phyloP scores from a whole-genome alignment of 495 filamentous ascomycete genomes.

The Penicillium tannophilum region DNA sequence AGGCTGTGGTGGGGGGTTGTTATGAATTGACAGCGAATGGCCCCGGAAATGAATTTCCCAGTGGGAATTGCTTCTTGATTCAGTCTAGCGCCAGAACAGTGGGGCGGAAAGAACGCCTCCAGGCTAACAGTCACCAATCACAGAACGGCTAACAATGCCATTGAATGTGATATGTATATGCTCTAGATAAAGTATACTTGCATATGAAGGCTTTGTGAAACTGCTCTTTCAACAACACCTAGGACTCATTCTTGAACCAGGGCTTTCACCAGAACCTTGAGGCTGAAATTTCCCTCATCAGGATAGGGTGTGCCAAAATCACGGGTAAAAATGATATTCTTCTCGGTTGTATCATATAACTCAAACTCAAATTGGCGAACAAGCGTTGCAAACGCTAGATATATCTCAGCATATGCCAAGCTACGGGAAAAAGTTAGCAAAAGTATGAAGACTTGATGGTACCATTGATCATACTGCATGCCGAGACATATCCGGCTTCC shows the following conservation, averaged over 20 bases:
- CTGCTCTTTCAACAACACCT: no score
- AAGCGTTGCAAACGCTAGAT: slow-evolving; percentile 37
- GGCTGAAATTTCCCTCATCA: slow-evolving; percentile 20
- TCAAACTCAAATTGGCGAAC: slow-evolving; percentile 43
- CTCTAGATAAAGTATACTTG: background rate
- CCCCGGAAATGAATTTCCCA: no score
- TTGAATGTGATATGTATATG: no score
- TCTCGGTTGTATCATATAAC: slow-evolving; percentile 33
- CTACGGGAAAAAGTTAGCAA: slow-evolving; percentile 23
- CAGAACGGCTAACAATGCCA: no score
- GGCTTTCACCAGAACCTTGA: slow-evolving; percentile 22
- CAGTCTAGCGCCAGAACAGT: no score
- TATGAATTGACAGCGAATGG: no score
- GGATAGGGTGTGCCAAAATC: slow-evolving; percentile 28
- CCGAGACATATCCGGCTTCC: slow-evolving; percentile 47
- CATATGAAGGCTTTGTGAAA: background rate
- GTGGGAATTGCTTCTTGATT: no score
- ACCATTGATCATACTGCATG: slow-evolving; percentile 31
- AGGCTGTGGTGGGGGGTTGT: no score
- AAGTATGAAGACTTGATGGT: background rate
- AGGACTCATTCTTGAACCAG: slow-evolving; percentile 18
- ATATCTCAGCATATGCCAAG: slow-evolving; percentile 49
- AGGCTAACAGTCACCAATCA: no score
- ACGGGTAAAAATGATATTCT: slow-evolving; percentile 31
- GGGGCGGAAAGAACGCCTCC: no score